Evolutionary conservation across 768 basidiomycete genomes (phyloP), one percentile per base, ranked within the genome.

Genomic region (Mycena albidolilacea): DNA sequence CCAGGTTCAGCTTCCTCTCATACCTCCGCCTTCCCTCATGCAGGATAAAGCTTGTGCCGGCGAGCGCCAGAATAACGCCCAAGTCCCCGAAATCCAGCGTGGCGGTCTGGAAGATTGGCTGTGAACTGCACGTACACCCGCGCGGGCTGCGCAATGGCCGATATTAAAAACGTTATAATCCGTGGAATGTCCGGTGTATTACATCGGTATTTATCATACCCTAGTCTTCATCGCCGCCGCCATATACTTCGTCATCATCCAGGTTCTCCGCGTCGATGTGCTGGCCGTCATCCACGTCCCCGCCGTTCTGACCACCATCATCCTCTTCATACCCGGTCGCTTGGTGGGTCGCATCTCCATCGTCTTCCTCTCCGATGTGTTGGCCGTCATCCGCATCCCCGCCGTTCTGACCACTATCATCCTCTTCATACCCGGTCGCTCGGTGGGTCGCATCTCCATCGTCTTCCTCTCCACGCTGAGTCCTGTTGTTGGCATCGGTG

Each of bases 51-150:
- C 94, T 94, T 8, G 87, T 84, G 7, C 78, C 89, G 1, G 90
- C 96, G 59, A 98, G 84, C 14, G 84, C 82, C 35, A 98, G 80
- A 2, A 99, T 86, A 39, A 92, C 89, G 14, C 85, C 82, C 72
- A 99, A 75, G 82, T 99, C 97, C 62, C 87, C 82, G 46, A 85
- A 85, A 41, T 87, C 84, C 15, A 99, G 85, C 14, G 95, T 91
- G 72, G 93, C 95, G 37, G 97, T 98, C 85, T 98, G 97, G 89
- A 98, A 99, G 65, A 98, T 87, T 61, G 88, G 85, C 82, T 99
- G 97, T 89, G 76, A 96, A 87, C 0, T 97, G 95, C 64, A 98
- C 88, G 78, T 99, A 99, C 69, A 99, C 90, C 73, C 98, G 86
- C 35, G 89, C 89, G 41, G 98, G 90, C 83, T 97, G 94, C 52